Evolutionary conservation across 2,329 filamentous ascomycete genomes (phyloP), one percentile per base, ranked within the genome.

Genomic region (Macrophomina pseudophaseolina): DNA sequence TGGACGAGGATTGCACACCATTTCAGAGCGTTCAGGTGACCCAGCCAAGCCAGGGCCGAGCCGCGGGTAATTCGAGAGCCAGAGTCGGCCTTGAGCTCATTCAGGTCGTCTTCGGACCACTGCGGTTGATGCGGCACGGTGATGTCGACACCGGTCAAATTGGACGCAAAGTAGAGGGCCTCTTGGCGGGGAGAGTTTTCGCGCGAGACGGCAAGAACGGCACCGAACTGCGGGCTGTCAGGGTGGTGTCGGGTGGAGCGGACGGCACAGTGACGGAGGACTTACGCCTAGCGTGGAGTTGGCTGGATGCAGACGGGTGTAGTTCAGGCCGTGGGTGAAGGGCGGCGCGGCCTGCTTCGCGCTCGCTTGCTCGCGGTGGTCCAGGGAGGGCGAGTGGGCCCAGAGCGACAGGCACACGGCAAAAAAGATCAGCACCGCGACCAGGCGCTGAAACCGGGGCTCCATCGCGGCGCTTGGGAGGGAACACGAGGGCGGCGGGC

Each of bases 21-120:
- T 66, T 68, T 73, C 53, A 81, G 67, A 3, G 75, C 76, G 65
- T 78, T 74, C 48, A 80, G 70, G 69, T 81, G 80, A 28, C 78
- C 78, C 63, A 81, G 70, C 79, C 79, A 81, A 14, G 80, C 80
- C 67, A 79, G 54, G 1, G 76, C 76, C 48, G 75, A 78, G 8
- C 79, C 79, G 40, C 69, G 73, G n/a, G 69, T 73, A 18, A 80
- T 75, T 1, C 48, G 71, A 18, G 73, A 78, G 5, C 66, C 60
- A 16, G 74, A 68, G 2, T 70, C 69, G 4, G 72, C 68, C 33
- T 70, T 69, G 33, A 81, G 70, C 6, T 38, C 54, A 4, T 70
- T 42, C 8, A 80, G 48, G 66, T 80, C 73, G n/a, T 65, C 68
- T 5, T 77, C 74, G 4, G 74, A 76, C 79, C 79, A 81, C 7